Base-by-base conservation (phyloP, 2,329 filamentous ascomycete species). In the Penicillium sp. region DNA sequence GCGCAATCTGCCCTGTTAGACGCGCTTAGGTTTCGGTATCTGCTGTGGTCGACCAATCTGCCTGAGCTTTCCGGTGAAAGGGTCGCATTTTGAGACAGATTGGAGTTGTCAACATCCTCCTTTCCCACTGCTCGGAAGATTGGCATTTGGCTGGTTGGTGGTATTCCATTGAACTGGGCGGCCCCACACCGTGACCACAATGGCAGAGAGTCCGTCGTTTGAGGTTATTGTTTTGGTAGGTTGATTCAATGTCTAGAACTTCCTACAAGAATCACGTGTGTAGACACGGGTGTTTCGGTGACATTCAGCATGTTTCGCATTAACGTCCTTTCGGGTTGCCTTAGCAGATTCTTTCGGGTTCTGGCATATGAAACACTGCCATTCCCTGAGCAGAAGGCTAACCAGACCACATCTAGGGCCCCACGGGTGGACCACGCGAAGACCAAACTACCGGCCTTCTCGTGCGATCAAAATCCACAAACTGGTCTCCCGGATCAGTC, bases 391-490 rank as follows among this genome's bases (percentile, higher is more conserved):
- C 9, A 26, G 20, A 49, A n/a, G 40, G 59, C 49, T 45, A 26
- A 51, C 29, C 71, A 74, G 60, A 75, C 65, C 57, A 14, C 44
- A 12, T 53, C 49, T 55, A 96, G 92, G 94, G 94, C 61, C 86
- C 91, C 44, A 90, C 91, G 49, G 94, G 94, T 55, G 94, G 94
- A 50, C 94, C 94, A 29, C 83, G 85, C 67, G 94, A 99, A 80
- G 87, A 91, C 73, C 94, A 92, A 71, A 89, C 90, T 23, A 97
- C 93, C 0, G 90, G 92, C 2, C 86, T 97, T 55, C 84, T 99
- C 20, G 90, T 97, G 45, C 88, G 93, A 45, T 93, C 93, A 4
- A 82, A 88, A 9, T 84, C 87, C 27, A 84, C 88, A 50, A 84
- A 86, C 58, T 99, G 94, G 94, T 79, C 82, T 47, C 89, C 87